Conservation (phyloP, 1,284 basidiomycete genomes). For the Apiotrichum mycotoxinovorans region DNA sequence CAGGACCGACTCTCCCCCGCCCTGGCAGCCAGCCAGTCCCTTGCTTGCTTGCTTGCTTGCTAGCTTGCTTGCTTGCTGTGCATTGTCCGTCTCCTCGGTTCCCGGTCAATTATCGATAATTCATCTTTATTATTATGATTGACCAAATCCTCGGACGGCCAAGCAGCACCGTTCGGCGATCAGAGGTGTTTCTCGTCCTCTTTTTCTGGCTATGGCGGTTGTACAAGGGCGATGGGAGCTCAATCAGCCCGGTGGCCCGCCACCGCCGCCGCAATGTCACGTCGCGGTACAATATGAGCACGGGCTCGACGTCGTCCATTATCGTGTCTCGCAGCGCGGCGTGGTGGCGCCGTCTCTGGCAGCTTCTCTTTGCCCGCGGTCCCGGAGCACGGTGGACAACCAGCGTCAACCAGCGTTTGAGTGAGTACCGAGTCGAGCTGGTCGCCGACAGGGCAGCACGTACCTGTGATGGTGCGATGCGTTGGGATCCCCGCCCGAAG, state of each 20-base stretch:
- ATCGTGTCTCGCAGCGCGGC: not conserved
- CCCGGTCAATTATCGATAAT: no score
- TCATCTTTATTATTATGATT: no score
- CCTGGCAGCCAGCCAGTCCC: no score
- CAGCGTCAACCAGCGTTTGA: constrained; percentile 40
- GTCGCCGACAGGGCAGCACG: no score
- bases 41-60: no score
- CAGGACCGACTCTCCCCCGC: no score
- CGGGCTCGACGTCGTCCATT: not conserved
- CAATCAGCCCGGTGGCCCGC: not conserved
- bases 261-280: not conserved
- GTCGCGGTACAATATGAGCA: not conserved
- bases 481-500: no score
- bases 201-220: constrained; percentile 86
- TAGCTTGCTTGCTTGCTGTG: no score
- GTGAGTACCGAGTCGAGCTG: no score
- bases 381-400: constrained; percentile 37
- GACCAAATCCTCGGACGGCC: constrained; percentile 78
- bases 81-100: no score
- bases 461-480: no score
- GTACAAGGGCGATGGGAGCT: constrained; percentile 64
- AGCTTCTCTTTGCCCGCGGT: constrained; percentile 31
- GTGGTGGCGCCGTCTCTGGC: constrained; percentile 29
- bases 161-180: constrained; percentile 68
- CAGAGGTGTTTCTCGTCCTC: constrained; percentile 77